Percentiles rank a stretch among this genome's conserved stretches.
Evolutionary conservation across 2,329 filamentous ascomycete genomes (phyloP).

Genomic region (Ophiosphaerella narmari): DNA sequence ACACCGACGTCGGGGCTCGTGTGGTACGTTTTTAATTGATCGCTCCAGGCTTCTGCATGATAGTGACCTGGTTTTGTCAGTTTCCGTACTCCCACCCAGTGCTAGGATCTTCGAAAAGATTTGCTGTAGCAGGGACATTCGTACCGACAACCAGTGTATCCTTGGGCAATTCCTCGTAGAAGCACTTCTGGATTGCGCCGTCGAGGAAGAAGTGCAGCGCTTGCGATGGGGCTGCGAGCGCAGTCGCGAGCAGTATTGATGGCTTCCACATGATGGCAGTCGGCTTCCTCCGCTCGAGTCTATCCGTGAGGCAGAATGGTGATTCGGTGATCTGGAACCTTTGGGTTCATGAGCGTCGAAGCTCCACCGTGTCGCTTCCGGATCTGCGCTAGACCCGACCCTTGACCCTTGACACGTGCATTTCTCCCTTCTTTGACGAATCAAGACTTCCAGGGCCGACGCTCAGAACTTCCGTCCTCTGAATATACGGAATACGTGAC

Average conservation of each 20-base stretch:
- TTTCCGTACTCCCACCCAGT: neutral
- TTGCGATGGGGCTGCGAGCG: conserved; percentile 66
- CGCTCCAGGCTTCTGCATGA: conserved; percentile 81
- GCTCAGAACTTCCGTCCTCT: neutral
- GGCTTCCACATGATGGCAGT: conserved; percentile 40
- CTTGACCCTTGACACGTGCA: conserved; percentile 18
- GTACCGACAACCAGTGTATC: conserved; percentile 90
- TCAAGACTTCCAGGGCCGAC: neutral
- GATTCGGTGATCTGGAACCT: conserved; percentile 24
- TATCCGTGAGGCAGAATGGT: conserved; percentile 22
- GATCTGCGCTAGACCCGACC: conserved; percentile 20
- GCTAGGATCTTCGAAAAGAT: neutral
- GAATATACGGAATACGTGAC: neutral
- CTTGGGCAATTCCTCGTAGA: conserved; percentile 97
- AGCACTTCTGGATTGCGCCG: conserved; percentile 84
- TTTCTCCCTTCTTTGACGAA: conserved; percentile 10
- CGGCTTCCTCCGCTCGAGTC: conserved; percentile 24
- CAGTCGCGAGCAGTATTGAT: conserved; percentile 69
- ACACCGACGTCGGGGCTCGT: conserved; percentile 78
- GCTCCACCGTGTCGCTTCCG: conserved; percentile 31
- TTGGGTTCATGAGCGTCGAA: conserved; percentile 29
- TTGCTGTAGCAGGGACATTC: conserved; percentile 24
- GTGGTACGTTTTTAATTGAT: conserved; percentile 68
- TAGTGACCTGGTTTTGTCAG: conserved; percentile 68
- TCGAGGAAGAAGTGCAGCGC: conserved; percentile 97